Evolutionary conservation across 2,329 filamentous ascomycete genomes (phyloP).

Genomic region (Zopfia rhizophila): DNA sequence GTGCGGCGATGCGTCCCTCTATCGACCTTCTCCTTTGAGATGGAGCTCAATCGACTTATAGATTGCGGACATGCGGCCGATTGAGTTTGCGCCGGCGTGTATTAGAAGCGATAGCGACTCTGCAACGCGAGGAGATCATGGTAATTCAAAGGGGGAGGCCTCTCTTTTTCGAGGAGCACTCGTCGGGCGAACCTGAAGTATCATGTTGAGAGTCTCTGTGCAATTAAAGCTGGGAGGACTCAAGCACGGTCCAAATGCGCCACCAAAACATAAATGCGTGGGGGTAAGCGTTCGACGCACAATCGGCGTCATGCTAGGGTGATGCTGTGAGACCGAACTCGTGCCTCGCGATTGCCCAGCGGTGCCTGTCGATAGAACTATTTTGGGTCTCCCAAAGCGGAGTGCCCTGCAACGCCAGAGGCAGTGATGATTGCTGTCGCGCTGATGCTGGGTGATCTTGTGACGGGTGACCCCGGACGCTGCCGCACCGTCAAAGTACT

Average conservation of each 20-base stretch:
- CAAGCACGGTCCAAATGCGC: slow-evolving; percentile 8
- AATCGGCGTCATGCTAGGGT: slow-evolving; percentile 12
- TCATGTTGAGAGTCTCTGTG: no score
- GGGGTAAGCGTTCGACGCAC: slow-evolving; percentile 6
- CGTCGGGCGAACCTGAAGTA: no score
- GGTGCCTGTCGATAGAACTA: not conserved
- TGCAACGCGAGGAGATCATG: not conserved
- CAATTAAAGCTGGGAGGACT: slow-evolving; percentile 1
- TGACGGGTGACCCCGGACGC: slow-evolving; percentile 28
- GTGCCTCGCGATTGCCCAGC: not conserved
- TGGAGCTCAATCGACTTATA: slow-evolving; percentile 1
- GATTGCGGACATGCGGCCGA: slow-evolving; percentile 1
- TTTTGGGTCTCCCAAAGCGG: not conserved
- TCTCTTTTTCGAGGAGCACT: no score
- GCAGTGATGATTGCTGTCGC: slow-evolving; percentile 25
- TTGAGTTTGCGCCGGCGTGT: slow-evolving; percentile 14
- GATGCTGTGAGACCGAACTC: slow-evolving; percentile 1
- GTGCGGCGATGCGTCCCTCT: slow-evolving; percentile 1
- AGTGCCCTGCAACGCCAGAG: slow-evolving; percentile 5
- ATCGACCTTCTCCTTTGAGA: slow-evolving; percentile 13
- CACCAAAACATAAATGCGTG: slow-evolving; percentile 14
- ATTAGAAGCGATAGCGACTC: not conserved
- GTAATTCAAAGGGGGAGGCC: no score
- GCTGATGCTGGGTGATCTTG: slow-evolving; percentile 40
- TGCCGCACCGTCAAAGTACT: slow-evolving; percentile 5